Evolutionary conservation across 176 grass and related monocot species (phyloP).

Genomic region (Carex pumila): DNA sequence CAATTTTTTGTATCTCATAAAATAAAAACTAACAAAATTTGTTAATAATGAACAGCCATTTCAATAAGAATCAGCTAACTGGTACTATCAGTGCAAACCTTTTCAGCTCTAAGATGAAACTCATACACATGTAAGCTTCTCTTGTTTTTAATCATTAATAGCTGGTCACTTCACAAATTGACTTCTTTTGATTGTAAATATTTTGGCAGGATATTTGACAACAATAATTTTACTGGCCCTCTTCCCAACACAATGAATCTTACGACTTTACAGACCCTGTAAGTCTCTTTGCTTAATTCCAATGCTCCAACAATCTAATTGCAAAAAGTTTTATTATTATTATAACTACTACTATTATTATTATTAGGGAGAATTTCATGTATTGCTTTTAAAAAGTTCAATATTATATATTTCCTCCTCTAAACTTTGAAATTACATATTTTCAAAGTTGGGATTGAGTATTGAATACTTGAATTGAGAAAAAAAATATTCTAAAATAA

Average conservation of each 20-base stretch:
- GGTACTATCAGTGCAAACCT: constrained; percentile 42
- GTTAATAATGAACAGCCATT: constrained; percentile 54
- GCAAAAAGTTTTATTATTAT: too few relatives aligned
- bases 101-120: constrained; percentile 31
- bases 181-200: constrained; percentile 14
- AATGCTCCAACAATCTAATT: too few relatives aligned
- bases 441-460: too few relatives aligned
- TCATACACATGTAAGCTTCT: constrained; percentile 66
- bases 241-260: constrained; percentile 49
- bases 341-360: too few relatives aligned
- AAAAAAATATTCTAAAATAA: too few relatives aligned
- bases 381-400: too few relatives aligned
- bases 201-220: constrained; percentile 58
- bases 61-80: constrained; percentile 77
- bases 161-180: not conserved
- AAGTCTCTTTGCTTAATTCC: not conserved
- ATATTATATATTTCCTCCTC: too few relatives aligned
- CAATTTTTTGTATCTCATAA: not conserved
- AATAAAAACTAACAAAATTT: constrained; percentile 9
- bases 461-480: too few relatives aligned
- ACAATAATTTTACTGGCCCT: constrained; percentile 53
- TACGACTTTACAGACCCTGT: constrained; percentile 51
- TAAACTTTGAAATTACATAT: too few relatives aligned
- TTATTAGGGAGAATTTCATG: too few relatives aligned
- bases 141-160: constrained; percentile 5